Evolutionary conservation across 2,329 filamentous ascomycete genomes (phyloP).

Genomic region (Clonostachys chloroleuca): DNA sequence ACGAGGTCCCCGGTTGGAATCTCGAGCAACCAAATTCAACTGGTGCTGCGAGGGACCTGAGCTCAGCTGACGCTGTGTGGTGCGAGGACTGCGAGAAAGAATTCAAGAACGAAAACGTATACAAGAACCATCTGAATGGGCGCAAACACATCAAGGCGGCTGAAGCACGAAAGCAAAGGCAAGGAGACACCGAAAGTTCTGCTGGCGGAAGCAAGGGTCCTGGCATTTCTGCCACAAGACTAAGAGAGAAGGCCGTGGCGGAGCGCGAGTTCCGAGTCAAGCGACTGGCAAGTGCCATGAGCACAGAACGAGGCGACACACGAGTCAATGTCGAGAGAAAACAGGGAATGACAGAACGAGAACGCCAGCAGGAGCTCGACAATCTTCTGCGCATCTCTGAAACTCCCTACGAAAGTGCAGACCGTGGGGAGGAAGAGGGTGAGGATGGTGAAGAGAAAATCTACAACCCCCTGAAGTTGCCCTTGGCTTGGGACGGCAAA

Average conservation of each 20-base stretch:
- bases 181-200: constrained; percentile 23
- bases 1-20: constrained; percentile 77
- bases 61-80: constrained; percentile 66
- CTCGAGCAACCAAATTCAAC: constrained; percentile 40
- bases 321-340: constrained; percentile 93
- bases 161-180: constrained; percentile 52
- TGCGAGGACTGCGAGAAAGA: constrained; percentile 91
- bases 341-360: constrained; percentile 95
- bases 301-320: constrained; percentile 83
- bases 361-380: constrained; percentile 90
- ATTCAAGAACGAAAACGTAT: constrained; percentile 93
- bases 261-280: constrained; percentile 83
- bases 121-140: constrained; percentile 81
- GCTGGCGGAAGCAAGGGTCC: constrained; percentile 9
- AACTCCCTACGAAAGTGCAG: constrained; percentile 33
- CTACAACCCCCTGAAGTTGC: constrained; percentile 95
- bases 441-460: constrained; percentile 81
- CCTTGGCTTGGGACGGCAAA: constrained; percentile 96
- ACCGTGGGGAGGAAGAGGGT: constrained; percentile 70
- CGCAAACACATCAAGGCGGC: constrained; percentile 91
- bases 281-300: constrained; percentile 76
- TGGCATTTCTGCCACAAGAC: constrained; percentile 37
- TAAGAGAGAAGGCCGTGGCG: constrained; percentile 88
- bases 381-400: constrained; percentile 60
- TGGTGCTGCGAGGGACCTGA: constrained; percentile 15